phyloP scores from a whole-genome alignment of 768 basidiomycete species.

The Crepidotus variabilis region DNA sequence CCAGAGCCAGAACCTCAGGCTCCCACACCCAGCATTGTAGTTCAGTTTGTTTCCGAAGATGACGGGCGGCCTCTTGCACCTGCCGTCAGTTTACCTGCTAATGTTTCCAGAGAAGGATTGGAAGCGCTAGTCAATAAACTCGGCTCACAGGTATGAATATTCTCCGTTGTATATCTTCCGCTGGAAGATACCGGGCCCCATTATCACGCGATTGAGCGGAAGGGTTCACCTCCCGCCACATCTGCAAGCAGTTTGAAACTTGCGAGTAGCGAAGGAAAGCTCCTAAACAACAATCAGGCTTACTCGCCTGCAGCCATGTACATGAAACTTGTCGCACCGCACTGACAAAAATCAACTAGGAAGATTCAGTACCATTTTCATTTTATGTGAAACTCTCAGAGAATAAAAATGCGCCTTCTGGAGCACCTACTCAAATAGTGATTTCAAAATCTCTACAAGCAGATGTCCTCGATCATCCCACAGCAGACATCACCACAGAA shows the following conservation, averaged over 20 bases:
- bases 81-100: conserved; percentile 84
- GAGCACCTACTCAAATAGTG: conserved; percentile 71
- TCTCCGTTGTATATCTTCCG: conserved; percentile 11
- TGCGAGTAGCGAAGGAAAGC: too few species aligned
- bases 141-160: conserved; percentile 56
- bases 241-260: too few species aligned
- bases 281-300: too few species aligned
- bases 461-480: conserved; percentile 74
- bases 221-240: too few species aligned
- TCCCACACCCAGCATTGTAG: conserved; percentile 68
- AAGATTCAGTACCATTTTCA: conserved; percentile 89
- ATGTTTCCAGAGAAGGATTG: conserved; percentile 77
- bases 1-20: conserved; percentile 47
- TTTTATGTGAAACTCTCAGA: conserved; percentile 82
- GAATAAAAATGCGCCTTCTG: conserved; percentile 40
- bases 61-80: conserved; percentile 81
- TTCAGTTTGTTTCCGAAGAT: conserved; percentile 90
- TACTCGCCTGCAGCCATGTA: too few species aligned
- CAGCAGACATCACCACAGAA: conserved; percentile 74
- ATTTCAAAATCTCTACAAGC: conserved; percentile 81
- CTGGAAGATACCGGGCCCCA: too few species aligned
- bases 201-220: too few species aligned
- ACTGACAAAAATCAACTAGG: conserved; percentile 36
- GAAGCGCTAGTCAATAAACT: conserved; percentile 90
- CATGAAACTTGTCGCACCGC: conserved; percentile 1